Evolutionary conservation across 2,329 filamentous ascomycete genomes (phyloP).

Genomic region (Colletotrichum sp.): DNA sequence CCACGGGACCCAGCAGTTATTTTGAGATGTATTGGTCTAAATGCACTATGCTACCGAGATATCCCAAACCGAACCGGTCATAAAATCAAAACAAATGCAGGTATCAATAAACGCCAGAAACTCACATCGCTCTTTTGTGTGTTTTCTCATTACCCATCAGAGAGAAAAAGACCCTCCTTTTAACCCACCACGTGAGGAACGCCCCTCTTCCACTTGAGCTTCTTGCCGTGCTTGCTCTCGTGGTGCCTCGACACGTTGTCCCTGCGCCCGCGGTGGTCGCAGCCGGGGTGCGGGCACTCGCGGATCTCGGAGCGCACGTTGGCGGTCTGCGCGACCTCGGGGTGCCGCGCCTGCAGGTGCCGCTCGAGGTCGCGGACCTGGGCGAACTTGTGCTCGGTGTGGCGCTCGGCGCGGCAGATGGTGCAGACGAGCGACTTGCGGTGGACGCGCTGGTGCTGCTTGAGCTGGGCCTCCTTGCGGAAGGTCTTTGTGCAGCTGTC

Average conservation of each 20-base stretch:
- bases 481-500: slow-evolving; percentile 23
- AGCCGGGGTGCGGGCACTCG: slow-evolving; percentile 19
- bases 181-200: slow-evolving; percentile 18
- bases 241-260: slow-evolving; percentile 25
- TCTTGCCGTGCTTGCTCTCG: slow-evolving; percentile 22
- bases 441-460: slow-evolving; percentile 25
- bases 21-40: slow-evolving; percentile 13
- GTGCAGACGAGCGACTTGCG: slow-evolving; percentile 20
- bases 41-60: slow-evolving; percentile 4
- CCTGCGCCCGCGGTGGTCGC: slow-evolving; percentile 20
- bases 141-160: background rate
- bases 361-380: slow-evolving; percentile 25
- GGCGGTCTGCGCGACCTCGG: slow-evolving; percentile 8
- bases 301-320: slow-evolving; percentile 23
- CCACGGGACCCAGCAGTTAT: background rate
- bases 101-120: slow-evolving; percentile 7
- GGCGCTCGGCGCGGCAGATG: slow-evolving; percentile 21
- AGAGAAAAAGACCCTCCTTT: background rate
- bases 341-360: slow-evolving; percentile 23
- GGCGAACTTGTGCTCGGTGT: slow-evolving; percentile 23
- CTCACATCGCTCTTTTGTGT: slow-evolving; percentile 3
- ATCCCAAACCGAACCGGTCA: slow-evolving; percentile 8
- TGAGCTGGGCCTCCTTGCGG: slow-evolving; percentile 22
- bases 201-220: slow-evolving; percentile 23
- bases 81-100: background rate